phyloP scores from a whole-genome alignment of 352 stramenopile genomes.

The Phytopythium oedochilum region DNA sequence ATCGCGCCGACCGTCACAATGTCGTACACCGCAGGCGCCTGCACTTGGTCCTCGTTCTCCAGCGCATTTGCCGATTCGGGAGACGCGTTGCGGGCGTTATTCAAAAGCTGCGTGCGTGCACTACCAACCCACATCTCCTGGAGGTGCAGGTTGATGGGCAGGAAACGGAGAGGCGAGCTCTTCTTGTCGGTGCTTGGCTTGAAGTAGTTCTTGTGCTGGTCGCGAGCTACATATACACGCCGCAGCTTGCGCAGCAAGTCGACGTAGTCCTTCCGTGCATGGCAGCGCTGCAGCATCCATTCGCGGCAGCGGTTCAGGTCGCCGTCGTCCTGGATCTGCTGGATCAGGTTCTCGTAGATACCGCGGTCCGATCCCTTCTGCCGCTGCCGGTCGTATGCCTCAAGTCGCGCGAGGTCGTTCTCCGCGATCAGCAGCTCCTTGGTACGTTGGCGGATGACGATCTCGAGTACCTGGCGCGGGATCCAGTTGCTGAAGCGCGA shows the following conservation, averaged over 20 bases:
- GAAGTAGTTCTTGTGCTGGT: slow-evolving; percentile 79
- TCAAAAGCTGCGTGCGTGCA: slow-evolving; percentile 19
- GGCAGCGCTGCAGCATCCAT: slow-evolving; percentile 74
- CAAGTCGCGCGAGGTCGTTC: slow-evolving; percentile 68
- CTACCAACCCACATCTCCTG: slow-evolving; percentile 86
- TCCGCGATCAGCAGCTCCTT: slow-evolving; percentile 75
- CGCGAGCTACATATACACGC: slow-evolving; percentile 59
- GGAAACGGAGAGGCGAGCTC: slow-evolving; percentile 68
- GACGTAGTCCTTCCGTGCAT: slow-evolving; percentile 69
- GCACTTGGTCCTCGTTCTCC: not conserved
- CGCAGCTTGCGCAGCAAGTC: slow-evolving; percentile 56
- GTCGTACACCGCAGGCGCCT: slow-evolving; percentile 47
- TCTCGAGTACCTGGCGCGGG: slow-evolving; percentile 74
- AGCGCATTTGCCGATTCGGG: slow-evolving; percentile 19
- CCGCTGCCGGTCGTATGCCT: slow-evolving; percentile 70
- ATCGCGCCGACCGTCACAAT: slow-evolving; percentile 86
- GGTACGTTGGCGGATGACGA: slow-evolving; percentile 69
- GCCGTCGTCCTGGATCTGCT: slow-evolving; percentile 86
- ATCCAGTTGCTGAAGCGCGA: slow-evolving; percentile 84
- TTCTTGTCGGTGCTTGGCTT: slow-evolving; percentile 87
- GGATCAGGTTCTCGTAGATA: slow-evolving; percentile 87
- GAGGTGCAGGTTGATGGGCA: slow-evolving; percentile 83
- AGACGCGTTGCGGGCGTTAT: slow-evolving; percentile 8
- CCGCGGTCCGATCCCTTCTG: slow-evolving; percentile 76
- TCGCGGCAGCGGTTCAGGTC: slow-evolving; percentile 80